Evolutionary conservation across 2,329 filamentous ascomycete genomes (phyloP), one percentile per base, ranked within the genome.

Genomic region (Calonectria multiphialidica): DNA sequence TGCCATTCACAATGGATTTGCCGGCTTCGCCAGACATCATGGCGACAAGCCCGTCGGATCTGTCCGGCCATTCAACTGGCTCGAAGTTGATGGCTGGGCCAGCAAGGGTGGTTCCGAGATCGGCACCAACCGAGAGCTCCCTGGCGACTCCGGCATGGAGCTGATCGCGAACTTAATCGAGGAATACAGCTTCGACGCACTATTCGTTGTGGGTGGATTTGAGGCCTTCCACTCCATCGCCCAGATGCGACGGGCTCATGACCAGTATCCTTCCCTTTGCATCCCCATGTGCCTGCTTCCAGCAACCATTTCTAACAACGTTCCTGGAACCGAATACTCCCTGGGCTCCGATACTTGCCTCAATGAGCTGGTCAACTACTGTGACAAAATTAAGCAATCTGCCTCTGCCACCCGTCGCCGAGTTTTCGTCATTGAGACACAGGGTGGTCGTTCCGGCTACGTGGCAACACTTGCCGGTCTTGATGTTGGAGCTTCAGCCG

Each of bases 241-340:
- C 53, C 94, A 98, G 84, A 89, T 99, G 72, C 93, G 96, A 77
- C 91, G 94, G 86, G 95, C 93, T 16, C 90, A 95, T 68, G 89
- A 91, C 42, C 86, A 94, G 73, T 98, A 94, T 84, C 92, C 94
- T 13, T 93, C 94, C 1, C 94, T 99, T 81, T 95, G 95, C 83
- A 98, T 99, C 75, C 97, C 97, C 23, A 95, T 98, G 89, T 90
- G 93, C 66, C 90, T 98, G 49, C 89, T 99, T 30, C 97, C 97
- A 0, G 97, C 97, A n/a, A 99, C 97, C 12, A 96, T 99, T 78
- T 98, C 95, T 76, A 99, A 99, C 89, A 99, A 99, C 83, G 97
- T 99, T 5, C 97, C 97, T 0, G 97, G 97, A 45, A 98, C 96
- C 0, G 97, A 99, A 84, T 98, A 98, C 87, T 98, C 95, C 1